Percentiles rank a stretch among this genome's conserved stretches.
phyloP scores from a whole-genome alignment of 495 filamentous ascomycete species.

The Aspergillus haitiensis region DNA sequence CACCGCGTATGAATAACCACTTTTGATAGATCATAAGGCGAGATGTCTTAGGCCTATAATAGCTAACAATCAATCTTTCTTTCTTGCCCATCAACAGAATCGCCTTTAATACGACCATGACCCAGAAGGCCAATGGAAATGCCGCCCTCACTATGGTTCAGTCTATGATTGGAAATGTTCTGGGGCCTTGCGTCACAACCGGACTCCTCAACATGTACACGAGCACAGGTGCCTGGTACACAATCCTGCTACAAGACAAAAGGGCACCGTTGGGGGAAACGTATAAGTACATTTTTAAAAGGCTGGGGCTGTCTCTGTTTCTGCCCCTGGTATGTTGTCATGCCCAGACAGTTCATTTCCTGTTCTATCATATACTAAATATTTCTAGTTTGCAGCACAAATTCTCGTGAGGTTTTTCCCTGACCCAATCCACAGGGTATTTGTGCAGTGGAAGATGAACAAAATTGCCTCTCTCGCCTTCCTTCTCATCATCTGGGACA shows the following conservation, averaged over 20 bases:
- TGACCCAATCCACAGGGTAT: neutral
- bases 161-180: conserved; percentile 43
- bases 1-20: conserved; percentile 32
- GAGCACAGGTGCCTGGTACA: conserved; percentile 38
- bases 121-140: conserved; percentile 43
- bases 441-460: neutral
- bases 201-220: conserved; percentile 41
- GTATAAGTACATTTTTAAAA: conserved; percentile 40
- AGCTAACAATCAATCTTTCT: too few relatives aligned
- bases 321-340: conserved; percentile 32
- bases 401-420: neutral
- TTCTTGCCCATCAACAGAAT: neutral
- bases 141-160: conserved; percentile 41
- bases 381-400: neutral
- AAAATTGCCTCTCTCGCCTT: conserved; percentile 10
- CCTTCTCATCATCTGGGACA: conserved; percentile 41
- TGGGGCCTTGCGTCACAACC: conserved; percentile 45
- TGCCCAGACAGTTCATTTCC: too few relatives aligned
- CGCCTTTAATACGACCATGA: conserved; percentile 41
- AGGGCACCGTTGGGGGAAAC: conserved; percentile 29
- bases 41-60: too few relatives aligned
- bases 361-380: neutral
- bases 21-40: conserved; percentile 22
- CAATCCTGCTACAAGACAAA: conserved; percentile 31
- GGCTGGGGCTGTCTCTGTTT: conserved; percentile 44